Evolutionary conservation across 495 filamentous ascomycete species (phyloP).

Genomic region (Podospora anserina): DNA sequence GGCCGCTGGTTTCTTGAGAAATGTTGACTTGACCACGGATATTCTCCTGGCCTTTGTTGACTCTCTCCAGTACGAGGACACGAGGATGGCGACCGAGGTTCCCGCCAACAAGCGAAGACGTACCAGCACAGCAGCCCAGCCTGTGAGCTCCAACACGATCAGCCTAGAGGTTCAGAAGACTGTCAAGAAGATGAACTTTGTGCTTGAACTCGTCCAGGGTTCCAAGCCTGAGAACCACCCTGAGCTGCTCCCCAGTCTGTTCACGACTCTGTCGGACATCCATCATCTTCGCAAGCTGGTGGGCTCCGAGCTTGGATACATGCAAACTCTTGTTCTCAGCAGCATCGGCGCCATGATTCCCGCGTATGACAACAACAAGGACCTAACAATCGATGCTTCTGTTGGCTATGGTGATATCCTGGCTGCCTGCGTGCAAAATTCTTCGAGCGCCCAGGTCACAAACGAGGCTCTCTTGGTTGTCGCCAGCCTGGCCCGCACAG

Average conservation of each 20-base stretch:
- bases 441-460: slow-evolving; percentile 83
- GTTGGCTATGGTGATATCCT: slow-evolving; percentile 81
- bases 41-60: slow-evolving; percentile 67
- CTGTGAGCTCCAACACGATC: slow-evolving; percentile 32
- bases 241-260: slow-evolving; percentile 70
- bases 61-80: slow-evolving; percentile 58
- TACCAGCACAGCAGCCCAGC: slow-evolving; percentile 62
- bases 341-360: slow-evolving; percentile 77
- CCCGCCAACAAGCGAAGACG: slow-evolving; percentile 72
- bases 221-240: slow-evolving; percentile 69
- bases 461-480: slow-evolving; percentile 88
- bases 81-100: slow-evolving; percentile 58
- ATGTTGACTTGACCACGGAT: slow-evolving; percentile 63
- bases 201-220: slow-evolving; percentile 81
- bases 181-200: slow-evolving; percentile 73
- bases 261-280: slow-evolving; percentile 76
- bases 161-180: slow-evolving; percentile 55
- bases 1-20: slow-evolving; percentile 65
- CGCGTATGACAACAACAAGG: slow-evolving; percentile 57
- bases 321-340: slow-evolving; percentile 74
- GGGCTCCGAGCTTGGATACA: slow-evolving; percentile 74
- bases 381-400: slow-evolving; percentile 65
- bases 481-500: slow-evolving; percentile 73
- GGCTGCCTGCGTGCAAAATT: slow-evolving; percentile 86
- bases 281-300: slow-evolving; percentile 72